Percentiles rank a stretch among this genome's conserved stretches.
Evolutionary conservation across 371 early-diverging fungal genomes (phyloP).

Genomic region (Lichtheimia hyalospora): DNA sequence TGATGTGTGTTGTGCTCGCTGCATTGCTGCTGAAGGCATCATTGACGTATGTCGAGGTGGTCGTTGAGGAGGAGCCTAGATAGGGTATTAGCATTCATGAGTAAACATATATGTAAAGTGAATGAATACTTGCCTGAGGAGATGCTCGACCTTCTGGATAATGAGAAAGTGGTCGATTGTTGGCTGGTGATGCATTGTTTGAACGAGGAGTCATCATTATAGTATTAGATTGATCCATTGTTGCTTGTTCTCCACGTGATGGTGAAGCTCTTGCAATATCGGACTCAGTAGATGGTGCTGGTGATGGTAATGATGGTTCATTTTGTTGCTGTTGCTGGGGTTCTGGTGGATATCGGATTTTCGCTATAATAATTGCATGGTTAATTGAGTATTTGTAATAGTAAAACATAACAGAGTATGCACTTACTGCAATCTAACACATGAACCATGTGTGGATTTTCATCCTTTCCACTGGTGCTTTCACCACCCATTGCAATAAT

Average conservation of each 20-base stretch:
- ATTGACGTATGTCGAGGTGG: slow-evolving; percentile 46
- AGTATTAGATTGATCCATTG: no score
- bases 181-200: slow-evolving; percentile 1
- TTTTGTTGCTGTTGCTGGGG: slow-evolving; percentile 1
- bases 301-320: slow-evolving; percentile 6
- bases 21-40: slow-evolving; percentile 47
- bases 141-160: background rate
- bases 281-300: slow-evolving; percentile 10
- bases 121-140: background rate
- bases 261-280: background rate
- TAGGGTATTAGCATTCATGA: background rate
- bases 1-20: slow-evolving; percentile 40
- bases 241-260: background rate
- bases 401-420: background rate
- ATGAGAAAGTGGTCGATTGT: slow-evolving; percentile 7
- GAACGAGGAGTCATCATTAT: no score
- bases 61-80: slow-evolving; percentile 11
- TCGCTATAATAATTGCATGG: slow-evolving; percentile 28
- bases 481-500: slow-evolving; percentile 70
- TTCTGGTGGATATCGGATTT: slow-evolving; percentile 63
- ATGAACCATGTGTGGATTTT: slow-evolving; percentile 42
- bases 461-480: slow-evolving; percentile 45
- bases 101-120: background rate
- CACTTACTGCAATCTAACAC: slow-evolving; percentile 64
- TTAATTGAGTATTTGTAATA: no score